These are phyloP conservation scores for Pyricularia sp. DNA, from an alignment of 2,329 filamentous ascomycete genomes.

Conservation along the genomic window DNA sequence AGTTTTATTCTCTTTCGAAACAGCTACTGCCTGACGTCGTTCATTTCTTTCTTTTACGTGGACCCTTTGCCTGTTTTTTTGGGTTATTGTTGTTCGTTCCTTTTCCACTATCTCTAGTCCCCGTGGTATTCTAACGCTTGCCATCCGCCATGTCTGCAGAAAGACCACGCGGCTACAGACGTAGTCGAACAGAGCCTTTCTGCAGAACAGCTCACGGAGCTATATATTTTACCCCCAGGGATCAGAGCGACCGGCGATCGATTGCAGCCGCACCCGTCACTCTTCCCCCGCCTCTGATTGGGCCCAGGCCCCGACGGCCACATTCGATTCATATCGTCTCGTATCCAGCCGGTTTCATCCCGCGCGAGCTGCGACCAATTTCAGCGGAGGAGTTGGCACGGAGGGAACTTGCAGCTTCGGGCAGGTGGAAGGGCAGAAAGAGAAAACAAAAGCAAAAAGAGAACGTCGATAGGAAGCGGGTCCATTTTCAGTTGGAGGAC, in stretches of 20 bases:
- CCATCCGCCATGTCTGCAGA: slow-evolving; percentile 1
- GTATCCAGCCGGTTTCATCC: slow-evolving; percentile 31
- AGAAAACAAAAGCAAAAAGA: slow-evolving; percentile 11
- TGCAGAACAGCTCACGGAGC: slow-evolving; percentile 10
- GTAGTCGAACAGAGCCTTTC: slow-evolving; percentile 6
- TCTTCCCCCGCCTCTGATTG: slow-evolving; percentile 32
- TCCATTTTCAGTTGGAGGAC: slow-evolving; percentile 10
- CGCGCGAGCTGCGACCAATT: slow-evolving; percentile 25
- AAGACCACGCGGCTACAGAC: background rate
- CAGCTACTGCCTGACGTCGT: background rate
- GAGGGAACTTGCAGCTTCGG: slow-evolving; percentile 36
- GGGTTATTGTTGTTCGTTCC: background rate
- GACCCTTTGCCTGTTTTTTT: background rate
- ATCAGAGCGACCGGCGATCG: slow-evolving; percentile 12
- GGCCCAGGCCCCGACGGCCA: slow-evolving; percentile 39
- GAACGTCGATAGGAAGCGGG: background rate
- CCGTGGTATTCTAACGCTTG: background rate
- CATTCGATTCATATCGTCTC: slow-evolving; percentile 47
- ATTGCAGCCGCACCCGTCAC: slow-evolving; percentile 13
- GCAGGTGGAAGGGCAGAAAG: slow-evolving; percentile 19
- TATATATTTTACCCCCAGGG: slow-evolving; percentile 11
- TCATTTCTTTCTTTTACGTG: background rate
- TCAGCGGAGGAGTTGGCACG: slow-evolving; percentile 24
- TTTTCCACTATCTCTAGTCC: background rate
- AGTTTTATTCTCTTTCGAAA: background rate